Percentiles rank a stretch among this genome's conserved stretches.
These are phyloP conservation scores for Cladosporium phlei DNA, from an alignment of 2,329 filamentous ascomycete species.

Conservation along the genomic window DNA sequence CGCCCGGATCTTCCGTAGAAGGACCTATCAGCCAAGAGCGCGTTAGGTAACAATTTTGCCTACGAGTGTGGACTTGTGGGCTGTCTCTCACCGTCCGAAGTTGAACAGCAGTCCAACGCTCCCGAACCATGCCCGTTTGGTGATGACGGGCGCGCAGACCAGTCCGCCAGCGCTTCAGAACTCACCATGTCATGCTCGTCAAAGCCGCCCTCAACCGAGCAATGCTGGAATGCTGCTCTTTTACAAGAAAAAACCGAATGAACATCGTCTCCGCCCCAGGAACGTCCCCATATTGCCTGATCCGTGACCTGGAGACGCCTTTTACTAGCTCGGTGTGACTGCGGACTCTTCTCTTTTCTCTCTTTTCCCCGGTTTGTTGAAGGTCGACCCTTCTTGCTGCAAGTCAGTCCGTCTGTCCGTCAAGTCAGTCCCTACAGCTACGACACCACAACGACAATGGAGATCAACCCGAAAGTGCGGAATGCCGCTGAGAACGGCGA, in stretches of 20 bases:
- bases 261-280: neutral
- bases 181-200: conserved; percentile 1
- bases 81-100: conserved; percentile 2
- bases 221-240: neutral
- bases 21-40: conserved; percentile 7
- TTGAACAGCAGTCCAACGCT: conserved; percentile 3
- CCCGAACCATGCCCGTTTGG: conserved; percentile 1
- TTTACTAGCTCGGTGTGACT: conserved; percentile 8
- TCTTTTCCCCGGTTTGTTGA: neutral
- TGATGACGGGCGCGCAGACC: neutral
- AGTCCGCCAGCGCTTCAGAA: neutral
- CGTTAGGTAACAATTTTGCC: conserved; percentile 12
- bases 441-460: neutral
- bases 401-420: neutral
- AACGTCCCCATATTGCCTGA: conserved; percentile 11
- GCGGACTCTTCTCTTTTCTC: conserved; percentile 7
- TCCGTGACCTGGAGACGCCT: conserved; percentile 13
- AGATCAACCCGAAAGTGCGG: conserved; percentile 23
- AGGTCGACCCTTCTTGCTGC: neutral
- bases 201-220: conserved; percentile 14
- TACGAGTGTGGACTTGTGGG: too few species aligned
- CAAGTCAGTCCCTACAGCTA: conserved; percentile 2
- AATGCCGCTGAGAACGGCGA: conserved; percentile 34
- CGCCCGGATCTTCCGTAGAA: neutral
- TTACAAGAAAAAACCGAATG: neutral